Evolutionary conservation across 305 asterid genomes (phyloP).

Genomic region (Rubia peregrina): DNA sequence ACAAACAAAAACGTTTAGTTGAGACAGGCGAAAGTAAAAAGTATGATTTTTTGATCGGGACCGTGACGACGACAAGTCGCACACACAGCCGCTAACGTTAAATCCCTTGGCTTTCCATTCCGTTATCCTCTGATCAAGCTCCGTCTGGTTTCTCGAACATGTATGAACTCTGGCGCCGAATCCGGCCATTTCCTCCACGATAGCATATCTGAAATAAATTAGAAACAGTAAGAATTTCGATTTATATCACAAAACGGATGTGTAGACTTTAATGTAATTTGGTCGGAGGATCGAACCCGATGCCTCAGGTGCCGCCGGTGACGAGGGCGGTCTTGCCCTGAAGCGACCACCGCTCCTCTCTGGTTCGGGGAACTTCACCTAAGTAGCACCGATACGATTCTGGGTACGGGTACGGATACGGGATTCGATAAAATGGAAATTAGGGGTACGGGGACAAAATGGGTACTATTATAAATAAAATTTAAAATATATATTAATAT

Average conservation of each 20-base stretch:
- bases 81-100: slow-evolving; percentile 24
- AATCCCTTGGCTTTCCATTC: slow-evolving; percentile 31
- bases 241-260: not conserved
- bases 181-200: slow-evolving; percentile 36
- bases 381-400: no score
- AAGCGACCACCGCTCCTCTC: slow-evolving; percentile 28
- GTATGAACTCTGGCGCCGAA: slow-evolving; percentile 34
- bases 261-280: not conserved
- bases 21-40: no score
- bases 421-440: no score
- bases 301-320: slow-evolving; percentile 35
- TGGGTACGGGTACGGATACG: no score
- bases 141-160: slow-evolving; percentile 28
- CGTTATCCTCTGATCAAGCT: slow-evolving; percentile 22
- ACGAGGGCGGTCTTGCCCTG: slow-evolving; percentile 31
- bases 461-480: no score
- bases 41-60: no score
- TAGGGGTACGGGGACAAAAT: no score
- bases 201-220: slow-evolving; percentile 24
- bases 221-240: not conserved
- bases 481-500: no score
- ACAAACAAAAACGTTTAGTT: no score
- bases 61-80: slow-evolving; percentile 29
- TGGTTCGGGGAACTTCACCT: slow-evolving; percentile 8
- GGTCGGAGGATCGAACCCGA: slow-evolving; percentile 18